Evolutionary conservation across 495 filamentous ascomycete genomes (phyloP).

Genomic region (Neurospora sp.): DNA sequence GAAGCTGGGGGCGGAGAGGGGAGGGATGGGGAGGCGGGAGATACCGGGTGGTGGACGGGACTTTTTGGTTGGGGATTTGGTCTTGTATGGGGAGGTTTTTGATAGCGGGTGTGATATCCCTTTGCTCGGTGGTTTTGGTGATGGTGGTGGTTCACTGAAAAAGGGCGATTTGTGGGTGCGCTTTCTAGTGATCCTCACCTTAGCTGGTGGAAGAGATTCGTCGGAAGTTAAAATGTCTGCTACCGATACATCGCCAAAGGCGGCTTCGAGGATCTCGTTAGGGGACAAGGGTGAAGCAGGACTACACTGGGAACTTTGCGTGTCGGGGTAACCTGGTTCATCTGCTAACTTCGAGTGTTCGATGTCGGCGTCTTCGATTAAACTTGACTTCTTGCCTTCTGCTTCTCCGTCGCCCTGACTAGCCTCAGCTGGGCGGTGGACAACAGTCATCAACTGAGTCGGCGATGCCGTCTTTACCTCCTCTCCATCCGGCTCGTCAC

Average conservation of each 20-base stretch:
- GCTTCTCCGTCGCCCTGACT: not conserved
- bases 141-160: slow-evolving; percentile 19
- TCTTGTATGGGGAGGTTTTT: not conserved
- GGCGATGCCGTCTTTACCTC: not conserved
- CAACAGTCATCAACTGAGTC: not conserved
- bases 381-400: not conserved
- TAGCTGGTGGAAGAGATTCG: slow-evolving; percentile 2
- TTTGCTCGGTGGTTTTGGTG: slow-evolving; percentile 1
- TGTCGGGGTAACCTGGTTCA: not conserved
- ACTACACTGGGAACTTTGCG: not conserved
- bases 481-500: not conserved
- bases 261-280: not conserved
- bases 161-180: slow-evolving; percentile 30
- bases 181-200: not conserved
- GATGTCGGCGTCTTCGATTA: not conserved
- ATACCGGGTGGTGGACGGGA: slow-evolving; percentile 35
- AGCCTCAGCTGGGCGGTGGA: not conserved
- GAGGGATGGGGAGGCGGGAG: slow-evolving; percentile 62
- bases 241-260: not conserved
- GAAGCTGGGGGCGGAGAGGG: slow-evolving; percentile 51
- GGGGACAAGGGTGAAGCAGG: not conserved
- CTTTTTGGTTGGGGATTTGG: slow-evolving; percentile 4
- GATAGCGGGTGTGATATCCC: slow-evolving; percentile 9
- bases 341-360: not conserved
- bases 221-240: not conserved